phyloP scores from a whole-genome alignment of 2,329 filamentous ascomycete species.

The Colletotrichum camelliae region DNA sequence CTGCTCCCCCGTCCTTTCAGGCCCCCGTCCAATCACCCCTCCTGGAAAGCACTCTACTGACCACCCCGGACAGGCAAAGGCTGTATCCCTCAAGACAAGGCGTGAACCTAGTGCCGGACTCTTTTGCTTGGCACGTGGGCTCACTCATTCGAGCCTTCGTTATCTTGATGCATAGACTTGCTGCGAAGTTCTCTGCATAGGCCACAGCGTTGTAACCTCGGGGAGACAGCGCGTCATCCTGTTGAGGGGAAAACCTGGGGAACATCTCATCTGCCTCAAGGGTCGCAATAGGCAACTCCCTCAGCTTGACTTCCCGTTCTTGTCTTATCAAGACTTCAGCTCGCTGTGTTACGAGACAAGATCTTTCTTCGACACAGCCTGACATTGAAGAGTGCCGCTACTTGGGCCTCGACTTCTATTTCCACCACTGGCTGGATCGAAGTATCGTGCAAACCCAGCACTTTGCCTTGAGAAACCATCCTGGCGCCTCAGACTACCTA shows the following conservation, averaged over 20 bases:
- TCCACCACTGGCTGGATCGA: not conserved
- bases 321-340: not conserved
- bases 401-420: not conserved
- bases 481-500: not conserved
- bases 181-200: not conserved
- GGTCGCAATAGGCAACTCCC: not conserved
- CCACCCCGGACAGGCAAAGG: not conserved
- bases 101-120: constrained; percentile 9
- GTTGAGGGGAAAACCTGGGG: not conserved
- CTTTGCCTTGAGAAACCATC: not conserved
- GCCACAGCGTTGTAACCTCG: not conserved
- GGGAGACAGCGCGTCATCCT: not conserved
- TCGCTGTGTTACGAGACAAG: not conserved
- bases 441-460: not conserved
- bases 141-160: not conserved
- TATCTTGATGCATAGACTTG: not conserved
- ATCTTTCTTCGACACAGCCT: not conserved
- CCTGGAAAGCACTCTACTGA: constrained; percentile 9
- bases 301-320: not conserved
- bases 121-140: not conserved
- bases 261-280: not conserved
- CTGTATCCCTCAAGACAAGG: constrained; percentile 7
- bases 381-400: not conserved
- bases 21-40: not conserved
- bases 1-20: not conserved